Evolutionary conservation across 2,329 filamentous ascomycete genomes (phyloP), one percentile per base, ranked within the genome.

Genomic region (Fusarium xyrophilum): DNA sequence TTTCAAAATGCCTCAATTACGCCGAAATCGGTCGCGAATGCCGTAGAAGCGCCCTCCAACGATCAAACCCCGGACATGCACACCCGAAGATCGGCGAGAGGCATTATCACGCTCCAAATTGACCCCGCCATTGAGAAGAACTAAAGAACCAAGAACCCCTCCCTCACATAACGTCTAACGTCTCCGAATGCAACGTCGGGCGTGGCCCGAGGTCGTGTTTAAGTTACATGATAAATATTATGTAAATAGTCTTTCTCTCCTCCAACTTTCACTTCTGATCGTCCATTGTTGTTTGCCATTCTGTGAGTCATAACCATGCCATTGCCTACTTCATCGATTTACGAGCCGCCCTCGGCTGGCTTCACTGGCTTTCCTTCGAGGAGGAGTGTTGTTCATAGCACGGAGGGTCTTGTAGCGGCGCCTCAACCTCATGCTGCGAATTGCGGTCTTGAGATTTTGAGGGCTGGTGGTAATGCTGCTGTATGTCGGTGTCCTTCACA

Each of bases 321-420:
- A 36, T 81, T 83, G 57, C 76, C 82, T 4, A 83, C 79, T 2
- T 73, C 80, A 0, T 83, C 84, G 28, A 70, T 86, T 14, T 85
- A 82, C 71, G 81, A 82, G 65, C 78, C 81, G 51, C 75, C 79
- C 25, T 80, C 82, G 54, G 76, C 76, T 50, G 79, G 82, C 59
- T 89, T 92, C 74, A 81, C 84, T 65, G 85, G 86, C 65, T 95
- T 93, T 76, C 79, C 92, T 13, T 96, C 93, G 72, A 88, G 95
- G 39, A 85, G 96, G 67, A 97, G 95, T 73, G 93, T 97, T 15
- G 93, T 98, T 15, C 94, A 98, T 78, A 97, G 93, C 78, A 94
- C 92, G 8, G 91, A 94, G 74, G 95, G 93, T 46, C 97, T 98
- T 60, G 92, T 98, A 48, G 87, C 94, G 14, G 96, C 91, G 76